Evolutionary conservation across 2,329 filamentous ascomycete genomes (phyloP), one percentile per base, ranked within the genome.

Genomic region (Myriosclerotinia duriaeana): DNA sequence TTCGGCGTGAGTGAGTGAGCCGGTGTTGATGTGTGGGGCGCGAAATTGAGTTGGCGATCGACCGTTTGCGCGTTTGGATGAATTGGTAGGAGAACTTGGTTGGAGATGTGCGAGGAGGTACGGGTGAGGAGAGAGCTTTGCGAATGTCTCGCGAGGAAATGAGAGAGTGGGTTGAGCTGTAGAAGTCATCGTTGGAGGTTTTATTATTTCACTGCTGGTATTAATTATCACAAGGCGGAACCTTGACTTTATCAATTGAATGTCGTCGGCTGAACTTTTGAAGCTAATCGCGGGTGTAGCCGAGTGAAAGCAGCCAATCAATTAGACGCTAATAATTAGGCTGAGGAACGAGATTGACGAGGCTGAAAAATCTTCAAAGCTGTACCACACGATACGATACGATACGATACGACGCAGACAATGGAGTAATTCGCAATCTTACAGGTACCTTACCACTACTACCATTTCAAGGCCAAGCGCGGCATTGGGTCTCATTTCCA

Each of bases 71-170:
- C 95, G 90, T 54, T 86, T 81, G 2, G 90, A 83, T 62, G 84
- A 80, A 66, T 81, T 79, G 71, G 81, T 80, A 36, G 80, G 69
- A 61, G 80, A 73, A 40, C 80, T 73, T 44, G 89, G 85, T 70
- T 89, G 85, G 73, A 98, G 90, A 78, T 96, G 95, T 63, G 93
- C 91, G 76, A 96, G 89, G 69, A 98, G 88, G 80, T 92, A 97
- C 11, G 92, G 90, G 72, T 92, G 89, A 6, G 95, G 93, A 46
- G 92, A 92, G 76, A 97, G 88, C 75, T 93, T 93, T 67, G 93
- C 92, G 78, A 97, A 97, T 73, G 92, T 89, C 72, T 90, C 81
- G 74, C 90, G 78, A 69, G 88, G 78, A 77, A 88, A 77, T 9
- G 74, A 75, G 26, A 77, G 72, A 5, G 72, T 72, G 22, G 71